Conservation (phyloP, 2,329 filamentous ascomycete species). For the Colletotrichum abscissum region DNA sequence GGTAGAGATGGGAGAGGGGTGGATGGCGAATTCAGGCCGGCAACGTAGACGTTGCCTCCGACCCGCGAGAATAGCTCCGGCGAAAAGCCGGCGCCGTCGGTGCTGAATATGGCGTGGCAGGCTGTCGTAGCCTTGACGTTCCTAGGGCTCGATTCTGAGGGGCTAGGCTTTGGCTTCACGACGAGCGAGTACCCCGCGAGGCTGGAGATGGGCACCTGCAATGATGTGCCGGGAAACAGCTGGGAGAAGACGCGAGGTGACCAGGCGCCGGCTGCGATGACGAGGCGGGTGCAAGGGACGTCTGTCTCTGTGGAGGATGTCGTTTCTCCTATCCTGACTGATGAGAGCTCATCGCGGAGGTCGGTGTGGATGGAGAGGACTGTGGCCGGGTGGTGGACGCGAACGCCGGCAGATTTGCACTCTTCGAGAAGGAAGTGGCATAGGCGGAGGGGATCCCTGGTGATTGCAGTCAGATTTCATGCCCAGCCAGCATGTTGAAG, state of each 20-base stretch:
- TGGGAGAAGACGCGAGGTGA: conserved; percentile 71
- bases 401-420: conserved; percentile 70
- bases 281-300: conserved; percentile 72
- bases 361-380: conserved; percentile 65
- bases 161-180: conserved; percentile 54
- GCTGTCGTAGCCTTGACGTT: conserved; percentile 53
- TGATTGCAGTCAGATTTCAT: background rate
- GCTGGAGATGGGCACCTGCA: conserved; percentile 67
- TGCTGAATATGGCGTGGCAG: conserved; percentile 78
- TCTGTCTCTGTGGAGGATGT: conserved; percentile 56
- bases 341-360: conserved; percentile 59
- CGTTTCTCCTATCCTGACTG: conserved; percentile 60
- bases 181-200: conserved; percentile 81
- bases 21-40: conserved; percentile 72
- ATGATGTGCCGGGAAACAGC: conserved; percentile 69
- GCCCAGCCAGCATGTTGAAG: background rate
- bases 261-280: conserved; percentile 80
- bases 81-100: conserved; percentile 67
- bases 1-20: conserved; percentile 67
- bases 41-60: conserved; percentile 78
- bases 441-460: conserved; percentile 73
- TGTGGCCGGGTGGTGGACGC: conserved; percentile 72
- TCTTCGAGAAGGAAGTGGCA: conserved; percentile 73
- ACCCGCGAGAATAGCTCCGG: conserved; percentile 78
- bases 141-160: conserved; percentile 54